Percentiles rank a stretch among this genome's conserved stretches.
phyloP scores from a whole-genome alignment of 345 rosid species.

The rapeseed (Brassica napus) region Da-Ae NC_063446.1:18585001-18585500 shows the following conservation, averaged over 20 bases:
- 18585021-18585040: conserved; percentile 13
- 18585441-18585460: not conserved
- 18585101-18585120: conserved; percentile 71
- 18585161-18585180: conserved; percentile 97
- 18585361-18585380: conserved; percentile 58
- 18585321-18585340: conserved; percentile 61
- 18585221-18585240: not conserved
- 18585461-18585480: not conserved
- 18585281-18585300: conserved; percentile 59
- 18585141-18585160: conserved; percentile 78
- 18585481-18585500: not conserved
- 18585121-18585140: conserved; percentile 60
- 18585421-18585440: conserved; percentile 49
- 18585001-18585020: not conserved
- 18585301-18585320: conserved; percentile 75
- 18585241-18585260: not conserved
- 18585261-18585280: not conserved
- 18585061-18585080: conserved; percentile 73
- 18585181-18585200: conserved; percentile 38
- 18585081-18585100: conserved; percentile 84
- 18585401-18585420: conserved; percentile 74
- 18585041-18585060: conserved; percentile 71
- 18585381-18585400: conserved; percentile 93
- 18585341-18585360: conserved; percentile 51
- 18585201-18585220: not conserved